These are phyloP conservation scores for Pouteria glomerata DNA, from an alignment of 148 eudicot species.

Conservation along the genomic window DNA sequence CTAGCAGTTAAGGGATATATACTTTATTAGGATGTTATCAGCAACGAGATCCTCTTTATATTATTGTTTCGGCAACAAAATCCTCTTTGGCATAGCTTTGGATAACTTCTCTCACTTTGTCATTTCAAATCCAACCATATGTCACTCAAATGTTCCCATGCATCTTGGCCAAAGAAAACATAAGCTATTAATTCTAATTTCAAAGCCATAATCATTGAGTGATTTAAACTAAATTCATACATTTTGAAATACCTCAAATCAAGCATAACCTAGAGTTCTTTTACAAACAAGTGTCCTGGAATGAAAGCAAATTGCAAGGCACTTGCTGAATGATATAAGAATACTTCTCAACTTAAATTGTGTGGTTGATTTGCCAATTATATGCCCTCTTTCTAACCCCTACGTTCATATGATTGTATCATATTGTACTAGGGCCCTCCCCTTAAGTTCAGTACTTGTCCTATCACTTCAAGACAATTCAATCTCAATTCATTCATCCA, in stretches of 20 bases:
- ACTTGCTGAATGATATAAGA: neutral
- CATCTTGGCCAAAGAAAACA: neutral
- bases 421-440: neutral
- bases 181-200: neutral
- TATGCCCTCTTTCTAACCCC: neutral
- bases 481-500: too few species aligned
- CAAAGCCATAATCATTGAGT: neutral
- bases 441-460: neutral
- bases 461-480: neutral
- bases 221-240: neutral
- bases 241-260: too few species aligned
- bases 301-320: neutral
- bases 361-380: neutral
- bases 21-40: too few species aligned
- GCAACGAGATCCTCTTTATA: too few species aligned
- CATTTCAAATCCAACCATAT: neutral
- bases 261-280: too few species aligned
- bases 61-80: neutral
- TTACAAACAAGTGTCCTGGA: neutral
- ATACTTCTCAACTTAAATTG: too few species aligned
- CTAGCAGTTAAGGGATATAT: too few species aligned
- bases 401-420: neutral
- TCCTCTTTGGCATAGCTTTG: neutral
- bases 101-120: conserved; percentile 1
- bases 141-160: neutral